These are phyloP conservation scores for Agaricus subrufescens DNA, from an alignment of 768 basidiomycete genomes.

Conservation along the genomic window DNA sequence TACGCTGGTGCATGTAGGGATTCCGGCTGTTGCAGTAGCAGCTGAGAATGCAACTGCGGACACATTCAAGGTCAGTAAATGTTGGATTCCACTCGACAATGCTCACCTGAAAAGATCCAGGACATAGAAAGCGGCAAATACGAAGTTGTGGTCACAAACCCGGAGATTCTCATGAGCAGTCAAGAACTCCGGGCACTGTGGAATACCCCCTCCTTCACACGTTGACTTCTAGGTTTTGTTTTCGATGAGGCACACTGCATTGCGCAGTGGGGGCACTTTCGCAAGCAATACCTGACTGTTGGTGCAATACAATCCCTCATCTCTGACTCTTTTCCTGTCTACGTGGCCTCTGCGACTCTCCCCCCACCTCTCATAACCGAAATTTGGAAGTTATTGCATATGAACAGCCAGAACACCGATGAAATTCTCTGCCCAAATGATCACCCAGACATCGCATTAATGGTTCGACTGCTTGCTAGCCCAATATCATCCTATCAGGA, in stretches of 20 bases:
- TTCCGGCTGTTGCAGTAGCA: too few relatives aligned
- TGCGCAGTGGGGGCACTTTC: neutral
- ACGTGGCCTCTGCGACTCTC: neutral
- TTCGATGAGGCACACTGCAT: constrained; percentile 36
- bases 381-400: neutral
- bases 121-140: neutral
- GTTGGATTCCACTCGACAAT: neutral
- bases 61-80: too few relatives aligned
- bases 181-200: neutral
- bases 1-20: too few relatives aligned
- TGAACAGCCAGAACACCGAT: neutral
- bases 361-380: neutral
- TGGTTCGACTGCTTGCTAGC: neutral
- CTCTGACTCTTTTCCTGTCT: neutral
- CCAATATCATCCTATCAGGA: neutral
- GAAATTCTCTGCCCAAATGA: neutral
- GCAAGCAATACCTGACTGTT: neutral
- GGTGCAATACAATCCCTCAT: neutral
- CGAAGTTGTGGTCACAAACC: neutral
- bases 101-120: neutral
- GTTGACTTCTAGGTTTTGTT: constrained; percentile 12
- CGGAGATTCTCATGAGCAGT: neutral
- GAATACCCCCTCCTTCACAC: constrained; percentile 5
- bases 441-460: neutral
- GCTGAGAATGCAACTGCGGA: too few relatives aligned